phyloP scores from a whole-genome alignment of 352 stramenopile genomes.

The Peronosclerospora sorghi region DNA sequence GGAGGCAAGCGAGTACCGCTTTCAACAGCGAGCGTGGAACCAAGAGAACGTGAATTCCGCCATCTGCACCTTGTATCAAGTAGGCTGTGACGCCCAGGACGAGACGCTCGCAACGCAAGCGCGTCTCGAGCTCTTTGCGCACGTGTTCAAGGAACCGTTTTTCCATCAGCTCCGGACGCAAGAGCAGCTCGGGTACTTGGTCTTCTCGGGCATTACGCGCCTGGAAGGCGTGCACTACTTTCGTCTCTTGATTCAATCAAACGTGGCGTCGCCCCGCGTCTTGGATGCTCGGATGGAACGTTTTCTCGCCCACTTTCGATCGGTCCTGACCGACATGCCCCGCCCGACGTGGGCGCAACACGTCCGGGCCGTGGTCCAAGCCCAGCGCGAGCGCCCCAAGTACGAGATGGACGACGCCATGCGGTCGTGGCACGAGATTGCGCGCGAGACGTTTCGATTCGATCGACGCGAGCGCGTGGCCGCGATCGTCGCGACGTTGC shows the following conservation, averaged over 20 bases:
- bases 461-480: slow-evolving; percentile 44
- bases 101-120: slow-evolving; percentile 36
- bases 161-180: slow-evolving; percentile 90
- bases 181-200: slow-evolving; percentile 87
- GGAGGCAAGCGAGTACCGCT: slow-evolving; percentile 37
- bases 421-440: slow-evolving; percentile 57
- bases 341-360: slow-evolving; percentile 33
- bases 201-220: slow-evolving; percentile 47
- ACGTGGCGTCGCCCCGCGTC: slow-evolving; percentile 45
- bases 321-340: slow-evolving; percentile 24
- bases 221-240: slow-evolving; percentile 51
- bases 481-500: slow-evolving; percentile 31
- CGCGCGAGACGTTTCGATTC: slow-evolving; percentile 56
- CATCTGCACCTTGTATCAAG: slow-evolving; percentile 61
- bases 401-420: slow-evolving; percentile 53
- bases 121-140: slow-evolving; percentile 68
- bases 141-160: slow-evolving; percentile 82
- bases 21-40: slow-evolving; percentile 52
- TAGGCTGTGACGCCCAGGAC: slow-evolving; percentile 35
- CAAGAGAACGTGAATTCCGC: slow-evolving; percentile 65
- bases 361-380: slow-evolving; percentile 47
- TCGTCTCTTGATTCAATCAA: slow-evolving; percentile 74
- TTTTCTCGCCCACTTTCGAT: slow-evolving; percentile 48
- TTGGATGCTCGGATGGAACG: slow-evolving; percentile 64
- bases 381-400: slow-evolving; percentile 58